Evolutionary conservation across 768 basidiomycete genomes (phyloP).

Genomic region (Pulveroboletus sp.): DNA sequence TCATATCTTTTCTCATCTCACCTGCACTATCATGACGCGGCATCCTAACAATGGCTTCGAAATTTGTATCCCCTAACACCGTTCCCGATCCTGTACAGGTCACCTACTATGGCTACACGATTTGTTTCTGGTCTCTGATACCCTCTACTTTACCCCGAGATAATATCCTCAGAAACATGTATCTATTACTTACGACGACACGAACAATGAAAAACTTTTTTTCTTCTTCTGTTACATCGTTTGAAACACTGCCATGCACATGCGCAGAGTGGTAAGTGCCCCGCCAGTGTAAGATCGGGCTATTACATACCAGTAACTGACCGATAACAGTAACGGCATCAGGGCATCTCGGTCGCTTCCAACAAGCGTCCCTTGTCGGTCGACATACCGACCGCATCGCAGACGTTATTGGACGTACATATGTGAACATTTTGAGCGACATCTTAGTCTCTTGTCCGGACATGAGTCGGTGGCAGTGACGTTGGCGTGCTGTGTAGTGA

Average conservation of each 20-base stretch:
- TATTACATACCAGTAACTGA: neutral
- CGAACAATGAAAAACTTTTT: conserved; percentile 8
- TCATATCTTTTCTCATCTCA: conserved; percentile 19
- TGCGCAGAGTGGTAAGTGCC: neutral
- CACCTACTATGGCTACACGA: conserved; percentile 23
- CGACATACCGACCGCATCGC: conserved; percentile 6
- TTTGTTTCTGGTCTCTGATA: conserved; percentile 21
- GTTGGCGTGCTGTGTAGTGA: no score
- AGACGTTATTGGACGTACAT: conserved; percentile 2
- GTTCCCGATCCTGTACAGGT: conserved; percentile 11
- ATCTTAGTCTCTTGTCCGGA: neutral
- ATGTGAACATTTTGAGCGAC: neutral
- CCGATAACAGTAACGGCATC: neutral
- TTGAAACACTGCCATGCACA: neutral
- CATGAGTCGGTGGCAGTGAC: no score
- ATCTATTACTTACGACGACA: conserved; percentile 25
- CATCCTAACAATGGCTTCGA: conserved; percentile 17
- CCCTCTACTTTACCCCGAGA: conserved; percentile 27
- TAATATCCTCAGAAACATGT: conserved; percentile 30
- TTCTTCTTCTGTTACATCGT: neutral
- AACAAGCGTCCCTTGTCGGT: neutral
- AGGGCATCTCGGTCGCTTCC: conserved; percentile 2
- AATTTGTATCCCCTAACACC: conserved; percentile 28
- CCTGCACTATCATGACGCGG: conserved; percentile 19
- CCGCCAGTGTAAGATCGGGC: neutral